These are phyloP conservation scores for Fomitiporia mediterranea DNA, from an alignment of 1,284 basidiomycete genomes.

Conservation along the genomic window DNA sequence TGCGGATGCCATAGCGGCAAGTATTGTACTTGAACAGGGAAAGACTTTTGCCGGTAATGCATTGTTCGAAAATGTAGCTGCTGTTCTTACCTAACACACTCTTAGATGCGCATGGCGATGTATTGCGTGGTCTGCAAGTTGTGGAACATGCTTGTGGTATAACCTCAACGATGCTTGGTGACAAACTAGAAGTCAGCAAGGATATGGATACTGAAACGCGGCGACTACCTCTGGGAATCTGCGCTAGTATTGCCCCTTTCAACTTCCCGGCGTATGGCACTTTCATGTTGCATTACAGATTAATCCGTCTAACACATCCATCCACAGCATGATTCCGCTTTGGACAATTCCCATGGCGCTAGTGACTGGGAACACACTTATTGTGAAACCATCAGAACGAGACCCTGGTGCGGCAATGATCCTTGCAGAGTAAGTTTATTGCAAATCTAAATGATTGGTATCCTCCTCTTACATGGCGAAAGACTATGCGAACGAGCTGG, in stretches of 20 bases:
- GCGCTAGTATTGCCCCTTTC: constrained; percentile 85
- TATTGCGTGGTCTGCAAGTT: constrained; percentile 91
- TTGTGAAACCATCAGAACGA: constrained; percentile 94
- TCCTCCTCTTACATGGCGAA: constrained; percentile 5
- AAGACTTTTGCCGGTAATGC: constrained; percentile 74
- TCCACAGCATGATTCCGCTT: constrained; percentile 86
- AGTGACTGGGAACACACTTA: constrained; percentile 90
- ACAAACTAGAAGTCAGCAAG: constrained; percentile 91
- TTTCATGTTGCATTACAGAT: too few relatives aligned
- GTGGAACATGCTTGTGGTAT: constrained; percentile 86
- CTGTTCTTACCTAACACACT: constrained; percentile 30
- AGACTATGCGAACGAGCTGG: constrained; percentile 43
- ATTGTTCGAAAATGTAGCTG: neutral
- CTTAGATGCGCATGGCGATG: constrained; percentile 91
- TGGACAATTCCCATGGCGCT: constrained; percentile 92
- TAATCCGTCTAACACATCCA: neutral
- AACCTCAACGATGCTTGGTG: constrained; percentile 81
- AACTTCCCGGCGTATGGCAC: constrained; percentile 82
- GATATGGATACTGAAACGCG: constrained; percentile 96
- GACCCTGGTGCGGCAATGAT: constrained; percentile 98
- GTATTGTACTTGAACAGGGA: constrained; percentile 86
- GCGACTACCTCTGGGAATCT: constrained; percentile 74
- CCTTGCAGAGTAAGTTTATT: constrained; percentile 66
- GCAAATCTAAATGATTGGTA: neutral
- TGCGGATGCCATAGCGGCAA: constrained; percentile 68